Evolutionary conservation across 1,139 yeast genomes (phyloP).

Genomic region (Geotrichum klebahnii): DNA sequence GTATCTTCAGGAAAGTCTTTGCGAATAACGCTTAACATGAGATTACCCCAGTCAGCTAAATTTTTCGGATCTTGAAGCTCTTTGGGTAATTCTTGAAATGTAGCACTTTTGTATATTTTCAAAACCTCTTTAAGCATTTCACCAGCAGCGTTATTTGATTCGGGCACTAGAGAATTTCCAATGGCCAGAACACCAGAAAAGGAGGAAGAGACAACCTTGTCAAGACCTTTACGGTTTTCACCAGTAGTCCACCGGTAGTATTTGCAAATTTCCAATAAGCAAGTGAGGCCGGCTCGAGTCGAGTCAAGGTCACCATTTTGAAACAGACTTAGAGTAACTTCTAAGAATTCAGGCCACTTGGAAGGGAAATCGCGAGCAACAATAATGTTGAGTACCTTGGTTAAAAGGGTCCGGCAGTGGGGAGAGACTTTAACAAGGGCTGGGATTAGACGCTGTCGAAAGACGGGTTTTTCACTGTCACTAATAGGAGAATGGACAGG

Average conservation of each 20-base stretch:
- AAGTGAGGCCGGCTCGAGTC: constrained; percentile 71
- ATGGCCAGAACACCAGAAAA: constrained; percentile 67
- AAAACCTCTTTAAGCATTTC: constrained; percentile 74
- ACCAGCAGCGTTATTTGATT: constrained; percentile 49
- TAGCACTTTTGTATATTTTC: constrained; percentile 77
- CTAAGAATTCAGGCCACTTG: constrained; percentile 66
- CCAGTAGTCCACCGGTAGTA: constrained; percentile 75
- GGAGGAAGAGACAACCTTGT: constrained; percentile 56
- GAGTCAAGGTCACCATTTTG: constrained; percentile 51
- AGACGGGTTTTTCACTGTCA: constrained; percentile 65
- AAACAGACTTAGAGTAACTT: constrained; percentile 56
- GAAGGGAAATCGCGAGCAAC: constrained; percentile 65
- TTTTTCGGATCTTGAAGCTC: constrained; percentile 58
- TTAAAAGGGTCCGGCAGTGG: constrained; percentile 52
- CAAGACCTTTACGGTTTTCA: constrained; percentile 53
- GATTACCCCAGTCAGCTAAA: constrained; percentile 68
- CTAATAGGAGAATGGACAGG: constrained; percentile 44
- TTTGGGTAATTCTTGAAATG: constrained; percentile 68
- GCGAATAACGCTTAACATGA: constrained; percentile 67
- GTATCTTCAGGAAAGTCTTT: constrained; percentile 54
- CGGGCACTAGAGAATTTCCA: constrained; percentile 55
- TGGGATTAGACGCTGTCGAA: constrained; percentile 57
- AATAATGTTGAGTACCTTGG: constrained; percentile 65
- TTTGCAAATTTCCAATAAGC: constrained; percentile 70
- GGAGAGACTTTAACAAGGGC: constrained; percentile 45